Percentiles rank a stretch among this genome's conserved stretches.
phyloP scores from a whole-genome alignment of 352 stramenopile species.

The Elongisporangium anandrum region DNA sequence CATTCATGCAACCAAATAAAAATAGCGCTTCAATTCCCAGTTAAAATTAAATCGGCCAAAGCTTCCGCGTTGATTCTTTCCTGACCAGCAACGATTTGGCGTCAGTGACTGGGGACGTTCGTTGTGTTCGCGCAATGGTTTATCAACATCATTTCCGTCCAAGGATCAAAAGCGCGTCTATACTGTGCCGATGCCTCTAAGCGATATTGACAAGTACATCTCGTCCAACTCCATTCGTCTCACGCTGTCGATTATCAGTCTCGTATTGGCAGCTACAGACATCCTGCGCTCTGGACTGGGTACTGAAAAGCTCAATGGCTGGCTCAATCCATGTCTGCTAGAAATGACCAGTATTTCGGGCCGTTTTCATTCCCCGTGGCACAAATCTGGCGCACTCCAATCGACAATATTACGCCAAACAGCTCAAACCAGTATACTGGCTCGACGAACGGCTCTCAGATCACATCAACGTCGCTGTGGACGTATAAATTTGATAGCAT shows the following conservation, averaged over 20 bases:
- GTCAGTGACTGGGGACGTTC: too few species aligned
- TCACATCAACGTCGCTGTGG: constrained; percentile 9
- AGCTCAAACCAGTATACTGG: neutral
- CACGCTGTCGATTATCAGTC: constrained; percentile 5
- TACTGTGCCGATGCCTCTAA: neutral
- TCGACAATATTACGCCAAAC: neutral
- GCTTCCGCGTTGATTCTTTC: too few species aligned
- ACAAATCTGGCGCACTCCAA: constrained; percentile 11
- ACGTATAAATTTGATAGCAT: constrained; percentile 23
- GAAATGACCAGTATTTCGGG: constrained; percentile 16
- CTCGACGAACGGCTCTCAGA: constrained; percentile 1
- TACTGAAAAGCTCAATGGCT: constrained; percentile 10
- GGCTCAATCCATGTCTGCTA: neutral
- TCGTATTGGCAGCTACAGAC: constrained; percentile 11
- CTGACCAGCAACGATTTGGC: too few species aligned
- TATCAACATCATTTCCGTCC: neutral
- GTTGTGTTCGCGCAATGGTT: too few species aligned
- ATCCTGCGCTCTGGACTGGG: constrained; percentile 32
- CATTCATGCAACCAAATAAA: too few species aligned
- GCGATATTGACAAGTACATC: constrained; percentile 3
- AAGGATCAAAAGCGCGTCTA: neutral
- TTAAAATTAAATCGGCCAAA: too few species aligned
- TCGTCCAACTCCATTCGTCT: neutral
- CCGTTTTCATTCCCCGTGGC: constrained; percentile 27
- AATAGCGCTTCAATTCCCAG: too few species aligned